phyloP scores from a whole-genome alignment of 805 yeast species.

The Yueomyces sp. region DNA sequence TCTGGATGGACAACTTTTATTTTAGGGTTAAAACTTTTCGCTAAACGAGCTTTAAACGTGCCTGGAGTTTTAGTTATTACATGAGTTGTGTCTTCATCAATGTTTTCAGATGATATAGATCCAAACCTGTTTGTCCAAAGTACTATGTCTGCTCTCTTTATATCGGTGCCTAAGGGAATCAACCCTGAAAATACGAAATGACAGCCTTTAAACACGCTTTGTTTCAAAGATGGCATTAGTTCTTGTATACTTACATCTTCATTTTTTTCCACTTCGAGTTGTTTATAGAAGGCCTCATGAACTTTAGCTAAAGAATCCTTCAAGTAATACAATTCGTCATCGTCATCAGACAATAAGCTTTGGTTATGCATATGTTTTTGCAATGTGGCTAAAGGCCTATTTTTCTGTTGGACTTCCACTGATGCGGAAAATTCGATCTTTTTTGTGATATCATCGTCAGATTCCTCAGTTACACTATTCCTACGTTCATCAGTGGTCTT shows the following conservation, averaged over 20 bases:
- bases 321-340: constrained; percentile 55
- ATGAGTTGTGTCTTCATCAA: constrained; percentile 68
- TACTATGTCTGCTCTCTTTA: constrained; percentile 73
- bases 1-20: constrained; percentile 79
- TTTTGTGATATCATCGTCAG: constrained; percentile 37
- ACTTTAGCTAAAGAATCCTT: constrained; percentile 49
- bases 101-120: constrained; percentile 64
- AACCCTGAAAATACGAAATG: constrained; percentile 75
- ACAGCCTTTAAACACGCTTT: constrained; percentile 49
- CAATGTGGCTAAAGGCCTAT: constrained; percentile 72
- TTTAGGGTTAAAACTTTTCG: constrained; percentile 44
- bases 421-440: constrained; percentile 54
- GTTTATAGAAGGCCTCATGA: constrained; percentile 53
- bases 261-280: constrained; percentile 27
- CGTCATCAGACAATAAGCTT: constrained; percentile 57
- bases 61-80: constrained; percentile 70
- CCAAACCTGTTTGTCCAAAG: constrained; percentile 91
- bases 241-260: constrained; percentile 51
- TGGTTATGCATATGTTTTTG: constrained; percentile 55
- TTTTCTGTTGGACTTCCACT: constrained; percentile 66
- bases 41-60: constrained; percentile 76
- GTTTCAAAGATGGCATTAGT: constrained; percentile 68
- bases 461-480: constrained; percentile 17
- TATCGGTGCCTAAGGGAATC: constrained; percentile 68
- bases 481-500: neutral